Percentiles rank a stretch among this genome's conserved stretches.
Conservation (phyloP, 2,329 filamentous ascomycete genomes). For the Beauveria rudraprayagi region DNA sequence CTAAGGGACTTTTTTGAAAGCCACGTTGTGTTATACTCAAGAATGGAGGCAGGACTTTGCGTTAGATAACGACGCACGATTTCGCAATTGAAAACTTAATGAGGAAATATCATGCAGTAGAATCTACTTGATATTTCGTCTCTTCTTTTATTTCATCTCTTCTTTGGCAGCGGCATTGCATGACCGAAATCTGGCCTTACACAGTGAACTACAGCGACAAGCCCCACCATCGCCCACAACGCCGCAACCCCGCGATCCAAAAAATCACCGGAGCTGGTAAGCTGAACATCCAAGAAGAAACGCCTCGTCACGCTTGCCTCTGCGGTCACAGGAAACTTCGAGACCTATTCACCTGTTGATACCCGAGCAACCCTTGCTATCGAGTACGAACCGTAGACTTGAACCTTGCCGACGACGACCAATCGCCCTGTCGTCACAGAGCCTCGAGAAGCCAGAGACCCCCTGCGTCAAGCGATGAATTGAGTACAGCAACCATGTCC, state of each 20-base stretch:
- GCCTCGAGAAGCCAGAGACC: background rate
- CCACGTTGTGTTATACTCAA: background rate
- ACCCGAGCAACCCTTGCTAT: background rate
- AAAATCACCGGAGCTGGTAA: background rate
- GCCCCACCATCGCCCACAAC: slow-evolving; percentile 12
- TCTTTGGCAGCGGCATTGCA: background rate
- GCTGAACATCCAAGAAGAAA: background rate
- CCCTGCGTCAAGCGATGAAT: slow-evolving; percentile 18
- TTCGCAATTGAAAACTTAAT: background rate
- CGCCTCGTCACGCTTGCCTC: background rate
- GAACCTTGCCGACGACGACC: background rate
- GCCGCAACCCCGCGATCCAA: slow-evolving; percentile 12
- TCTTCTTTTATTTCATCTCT: too few species aligned
- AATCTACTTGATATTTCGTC: too few species aligned
- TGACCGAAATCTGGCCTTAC: background rate
- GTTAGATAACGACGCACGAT: too few species aligned
- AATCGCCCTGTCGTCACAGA: background rate
- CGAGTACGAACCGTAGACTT: background rate
- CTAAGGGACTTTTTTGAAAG: background rate
- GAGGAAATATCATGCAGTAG: background rate
- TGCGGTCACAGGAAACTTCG: background rate
- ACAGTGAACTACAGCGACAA: background rate
- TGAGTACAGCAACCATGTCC: slow-evolving; percentile 24
- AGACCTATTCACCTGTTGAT: too few species aligned
- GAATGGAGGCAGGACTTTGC: too few species aligned